Percentiles rank a stretch among this genome's conserved stretches.
Evolutionary conservation across 2,329 filamentous ascomycete genomes (phyloP).

Genomic region (Beauveria sp.): DNA sequence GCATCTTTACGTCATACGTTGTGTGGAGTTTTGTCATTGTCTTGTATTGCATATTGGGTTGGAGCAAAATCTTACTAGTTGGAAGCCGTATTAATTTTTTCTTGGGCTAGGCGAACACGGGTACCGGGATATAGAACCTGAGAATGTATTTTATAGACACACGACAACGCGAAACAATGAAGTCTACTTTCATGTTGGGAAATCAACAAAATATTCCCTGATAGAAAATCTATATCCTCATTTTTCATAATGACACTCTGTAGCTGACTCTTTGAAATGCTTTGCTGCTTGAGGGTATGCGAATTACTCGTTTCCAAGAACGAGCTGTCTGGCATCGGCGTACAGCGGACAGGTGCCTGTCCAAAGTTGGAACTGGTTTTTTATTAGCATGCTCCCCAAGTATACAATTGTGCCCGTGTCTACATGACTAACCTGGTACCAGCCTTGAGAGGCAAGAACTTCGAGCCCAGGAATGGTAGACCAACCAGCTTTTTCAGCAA

Average conservation of each 20-base stretch:
- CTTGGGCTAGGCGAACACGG: background rate
- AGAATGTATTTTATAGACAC: constrained; percentile 2
- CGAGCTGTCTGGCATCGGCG: constrained; percentile 55
- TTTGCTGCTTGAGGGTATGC: too few species aligned
- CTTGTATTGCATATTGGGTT: background rate
- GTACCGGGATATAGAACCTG: background rate
- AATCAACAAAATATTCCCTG: background rate
- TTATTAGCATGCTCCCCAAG: constrained; percentile 15
- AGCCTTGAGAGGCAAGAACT: constrained; percentile 81
- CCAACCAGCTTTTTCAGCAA: constrained; percentile 71
- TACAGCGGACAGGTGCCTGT: constrained; percentile 73
- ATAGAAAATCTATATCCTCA: background rate
- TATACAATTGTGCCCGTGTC: background rate
- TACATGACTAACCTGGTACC: constrained; percentile 61
- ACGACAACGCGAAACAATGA: constrained; percentile 1
- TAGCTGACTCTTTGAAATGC: too few species aligned
- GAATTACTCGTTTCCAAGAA: constrained; percentile 31
- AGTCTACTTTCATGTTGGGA: background rate
- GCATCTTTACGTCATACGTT: background rate
- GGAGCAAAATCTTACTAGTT: background rate
- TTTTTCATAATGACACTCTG: too few species aligned
- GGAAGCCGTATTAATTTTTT: background rate
- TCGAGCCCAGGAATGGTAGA: constrained; percentile 78
- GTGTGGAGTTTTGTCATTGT: background rate
- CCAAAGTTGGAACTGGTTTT: constrained; percentile 67